Conservation (phyloP, 805 yeast genomes). For the Nakazawaea populi region DNA sequence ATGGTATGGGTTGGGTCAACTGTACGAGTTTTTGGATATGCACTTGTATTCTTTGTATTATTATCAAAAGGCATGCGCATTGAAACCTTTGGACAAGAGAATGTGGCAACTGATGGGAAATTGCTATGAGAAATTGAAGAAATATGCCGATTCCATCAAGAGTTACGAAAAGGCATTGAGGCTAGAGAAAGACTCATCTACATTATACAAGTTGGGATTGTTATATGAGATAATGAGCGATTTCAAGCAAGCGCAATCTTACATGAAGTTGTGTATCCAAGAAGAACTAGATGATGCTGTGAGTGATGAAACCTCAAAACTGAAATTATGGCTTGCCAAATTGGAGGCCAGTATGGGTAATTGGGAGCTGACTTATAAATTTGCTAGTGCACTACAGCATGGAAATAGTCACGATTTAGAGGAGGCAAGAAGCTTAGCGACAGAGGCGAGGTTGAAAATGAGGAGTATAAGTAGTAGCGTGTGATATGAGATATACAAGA, state of each 20-base stretch:
- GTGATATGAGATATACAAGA: too few species aligned
- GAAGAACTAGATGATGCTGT: constrained; percentile 60
- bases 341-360: constrained; percentile 50
- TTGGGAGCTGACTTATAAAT: constrained; percentile 63
- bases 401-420: constrained; percentile 85
- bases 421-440: constrained; percentile 79
- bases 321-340: constrained; percentile 82
- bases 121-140: constrained; percentile 76
- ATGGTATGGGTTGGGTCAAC: constrained; percentile 98
- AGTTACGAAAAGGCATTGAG: constrained; percentile 75
- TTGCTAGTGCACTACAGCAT: constrained; percentile 63
- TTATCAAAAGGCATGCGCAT: constrained; percentile 83
- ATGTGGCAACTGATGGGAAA: constrained; percentile 96
- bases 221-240: constrained; percentile 57
- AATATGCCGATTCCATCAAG: constrained; percentile 66
- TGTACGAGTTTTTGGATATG: constrained; percentile 95
- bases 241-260: constrained; percentile 43
- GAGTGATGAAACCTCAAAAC: constrained; percentile 70
- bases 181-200: constrained; percentile 41
- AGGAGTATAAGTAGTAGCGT: constrained; percentile 12
- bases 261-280: constrained; percentile 64
- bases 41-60: constrained; percentile 87
- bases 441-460: constrained; percentile 64
- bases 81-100: constrained; percentile 84
- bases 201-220: constrained; percentile 62